Percentiles rank a stretch among this genome's conserved stretches.
Evolutionary conservation across 495 filamentous ascomycete genomes (phyloP).

Genomic region (Lepidopterella palustris): DNA sequence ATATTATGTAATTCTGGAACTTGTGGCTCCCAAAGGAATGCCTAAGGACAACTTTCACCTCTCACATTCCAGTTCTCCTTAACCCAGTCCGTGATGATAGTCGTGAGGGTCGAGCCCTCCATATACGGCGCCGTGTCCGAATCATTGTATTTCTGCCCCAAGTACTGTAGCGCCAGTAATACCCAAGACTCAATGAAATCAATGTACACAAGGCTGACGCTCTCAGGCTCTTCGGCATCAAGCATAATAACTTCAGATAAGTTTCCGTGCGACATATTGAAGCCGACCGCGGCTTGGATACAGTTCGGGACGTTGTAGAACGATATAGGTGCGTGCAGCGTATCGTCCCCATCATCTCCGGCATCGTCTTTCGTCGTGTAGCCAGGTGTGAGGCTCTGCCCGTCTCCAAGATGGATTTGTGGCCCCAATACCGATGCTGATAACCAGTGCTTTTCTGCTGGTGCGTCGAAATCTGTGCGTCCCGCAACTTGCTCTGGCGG

Average conservation of each 20-base stretch:
- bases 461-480: conserved; percentile 9
- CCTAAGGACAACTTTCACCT: conserved; percentile 10
- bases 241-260: background rate
- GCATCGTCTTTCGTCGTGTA: conserved; percentile 87
- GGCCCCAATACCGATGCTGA: background rate
- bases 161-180: conserved; percentile 62
- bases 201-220: conserved; percentile 79
- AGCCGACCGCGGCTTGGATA: conserved; percentile 59
- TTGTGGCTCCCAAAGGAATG: background rate
- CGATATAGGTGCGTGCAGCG: conserved; percentile 64
- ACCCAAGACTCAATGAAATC: conserved; percentile 84
- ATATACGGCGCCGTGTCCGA: conserved; percentile 60
- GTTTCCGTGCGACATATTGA: conserved; percentile 34
- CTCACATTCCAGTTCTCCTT: conserved; percentile 60
- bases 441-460: conserved; percentile 5
- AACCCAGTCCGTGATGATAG: conserved; percentile 71
- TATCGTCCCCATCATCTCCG: conserved; percentile 86
- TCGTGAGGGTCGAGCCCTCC: conserved; percentile 60
- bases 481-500: conserved; percentile 37
- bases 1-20: background rate
- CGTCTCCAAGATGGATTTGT: conserved; percentile 4
- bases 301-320: conserved; percentile 78
- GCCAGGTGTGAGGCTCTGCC: conserved; percentile 53
- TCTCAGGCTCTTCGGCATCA: conserved; percentile 49
- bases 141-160: conserved; percentile 52